Evolutionary conservation across 2,329 filamentous ascomycete species (phyloP), one percentile per base, ranked within the genome.

Genomic region (Penicillium sumatraense): DNA sequence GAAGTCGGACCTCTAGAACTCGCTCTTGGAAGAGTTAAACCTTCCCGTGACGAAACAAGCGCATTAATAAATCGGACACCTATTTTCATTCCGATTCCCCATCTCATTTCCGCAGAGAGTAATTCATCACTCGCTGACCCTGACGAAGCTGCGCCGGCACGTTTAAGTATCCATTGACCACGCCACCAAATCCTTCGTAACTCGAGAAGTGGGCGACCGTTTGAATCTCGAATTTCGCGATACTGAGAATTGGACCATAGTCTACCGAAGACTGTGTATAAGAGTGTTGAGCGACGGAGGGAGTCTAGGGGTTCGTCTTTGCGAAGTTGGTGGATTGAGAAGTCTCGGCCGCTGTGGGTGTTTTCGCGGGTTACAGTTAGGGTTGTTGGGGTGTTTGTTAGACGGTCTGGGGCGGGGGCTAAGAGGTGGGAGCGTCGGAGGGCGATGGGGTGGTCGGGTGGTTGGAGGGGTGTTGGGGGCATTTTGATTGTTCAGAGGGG

Each of bases 361-460:
- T 64, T 57, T 40, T 47, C 51, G 38, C 61, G 54, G 3, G 52
- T 51, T 20, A 65, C 60, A 18, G 51, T 54, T 11, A 66, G 53
- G 9, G 59, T 66, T 16, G 63, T 66, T 18, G 63, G 56, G 21
- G 62, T 62, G 51, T 64, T 59, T 35, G 62, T 65, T 24, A 65
- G 48, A 33, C 59, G 53, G 51, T 66, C 63, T 52, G 63, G 54
- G 11, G 58, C 57, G 14, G 63, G 60, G 35, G 62, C 56, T 46
- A 66, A 57, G 38, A 66, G 62, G 51, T 66, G 62, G 24, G 57
- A 55, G 53, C 52, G 57, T 2, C 56, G 59, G 7, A 66, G 60
- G 21, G 63, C 63, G 58, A 66, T 54, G 16, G 63, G 63, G 31
- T 60, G 57, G 51, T 58, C 47, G 4, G 63, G 63, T 44, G 63